Conservation (phyloP, 805 yeast genomes). For the Myxozyma kluyveri region DNA sequence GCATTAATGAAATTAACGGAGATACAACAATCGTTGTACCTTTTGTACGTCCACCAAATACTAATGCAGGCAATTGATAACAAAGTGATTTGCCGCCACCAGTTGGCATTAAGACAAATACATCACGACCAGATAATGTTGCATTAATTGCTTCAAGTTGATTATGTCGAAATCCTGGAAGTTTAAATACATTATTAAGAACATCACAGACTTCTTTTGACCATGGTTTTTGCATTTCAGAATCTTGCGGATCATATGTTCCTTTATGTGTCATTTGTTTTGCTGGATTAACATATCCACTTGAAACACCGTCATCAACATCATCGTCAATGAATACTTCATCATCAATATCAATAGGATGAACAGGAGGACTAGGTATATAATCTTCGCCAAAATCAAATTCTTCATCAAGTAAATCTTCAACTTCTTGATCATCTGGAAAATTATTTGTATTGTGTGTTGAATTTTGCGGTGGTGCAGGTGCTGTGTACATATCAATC, state of each 20-base stretch:
- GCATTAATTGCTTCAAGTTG: conserved; percentile 86
- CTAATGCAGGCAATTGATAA: conserved; percentile 90
- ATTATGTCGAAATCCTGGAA: conserved; percentile 69
- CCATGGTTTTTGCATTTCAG: conserved; percentile 48
- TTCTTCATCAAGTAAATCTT: conserved; percentile 3
- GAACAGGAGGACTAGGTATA: conserved; percentile 11
- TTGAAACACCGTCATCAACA: background rate
- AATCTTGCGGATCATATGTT: conserved; percentile 4
- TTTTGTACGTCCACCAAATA: conserved; percentile 64
- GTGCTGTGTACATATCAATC: conserved; percentile 1
- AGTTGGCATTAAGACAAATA: conserved; percentile 95
- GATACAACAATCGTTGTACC: conserved; percentile 93
- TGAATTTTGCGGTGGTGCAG: background rate
- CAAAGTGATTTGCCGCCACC: conserved; percentile 98
- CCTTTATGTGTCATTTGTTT: conserved; percentile 18
- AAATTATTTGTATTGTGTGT: background rate
- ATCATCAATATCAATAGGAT: background rate
- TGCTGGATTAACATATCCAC: conserved; percentile 8
- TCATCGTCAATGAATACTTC: conserved; percentile 4
- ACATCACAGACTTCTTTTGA: conserved; percentile 62
- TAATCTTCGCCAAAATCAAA: conserved; percentile 13
- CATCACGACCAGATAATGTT: conserved; percentile 74
- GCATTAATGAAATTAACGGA: conserved; percentile 94
- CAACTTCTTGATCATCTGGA: background rate
- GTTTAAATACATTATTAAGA: conserved; percentile 58